Evolutionary conservation across 257 asterid species (phyloP).

Genomic region (Gentiana dahurica): DNA sequence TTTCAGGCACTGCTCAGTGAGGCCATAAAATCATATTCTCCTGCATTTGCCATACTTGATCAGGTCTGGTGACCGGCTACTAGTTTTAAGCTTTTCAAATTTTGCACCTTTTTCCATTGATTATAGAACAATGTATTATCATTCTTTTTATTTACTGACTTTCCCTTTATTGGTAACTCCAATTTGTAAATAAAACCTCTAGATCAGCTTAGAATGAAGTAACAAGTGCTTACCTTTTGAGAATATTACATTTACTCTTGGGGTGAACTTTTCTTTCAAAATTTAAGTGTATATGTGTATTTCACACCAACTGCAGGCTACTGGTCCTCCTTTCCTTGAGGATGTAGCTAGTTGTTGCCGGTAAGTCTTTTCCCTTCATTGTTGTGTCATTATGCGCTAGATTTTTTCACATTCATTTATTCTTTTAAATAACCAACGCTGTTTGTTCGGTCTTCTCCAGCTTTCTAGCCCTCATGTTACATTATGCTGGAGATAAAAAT

Average conservation of each 20-base stretch:
- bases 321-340: slow-evolving; percentile 94
- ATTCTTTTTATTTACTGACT: background rate
- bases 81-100: background rate
- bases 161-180: slow-evolving; percentile 2
- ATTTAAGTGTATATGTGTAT: no score
- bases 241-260: no score
- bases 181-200: background rate
- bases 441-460: slow-evolving; percentile 20
- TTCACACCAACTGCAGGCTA: slow-evolving; percentile 47
- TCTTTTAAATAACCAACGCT: no score
- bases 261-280: no score
- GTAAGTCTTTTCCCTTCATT: slow-evolving; percentile 25
- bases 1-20: slow-evolving; percentile 78
- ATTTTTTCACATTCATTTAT: no score
- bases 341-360: slow-evolving; percentile 99
- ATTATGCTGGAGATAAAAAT: slow-evolving; percentile 98
- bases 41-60: slow-evolving; percentile 90
- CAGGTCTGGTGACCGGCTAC: slow-evolving; percentile 37
- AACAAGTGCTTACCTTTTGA: no score
- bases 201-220: no score
- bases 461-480: slow-evolving; percentile 93
- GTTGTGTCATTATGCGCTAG: no score
- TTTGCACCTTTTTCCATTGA: background rate
- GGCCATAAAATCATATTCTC: slow-evolving; percentile 73
- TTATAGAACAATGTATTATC: background rate